These are phyloP conservation scores for Physcomitrellopsis africana DNA, from an alignment of 225 moss, liverwort and hornwort species.

Conservation along the genomic window DNA sequence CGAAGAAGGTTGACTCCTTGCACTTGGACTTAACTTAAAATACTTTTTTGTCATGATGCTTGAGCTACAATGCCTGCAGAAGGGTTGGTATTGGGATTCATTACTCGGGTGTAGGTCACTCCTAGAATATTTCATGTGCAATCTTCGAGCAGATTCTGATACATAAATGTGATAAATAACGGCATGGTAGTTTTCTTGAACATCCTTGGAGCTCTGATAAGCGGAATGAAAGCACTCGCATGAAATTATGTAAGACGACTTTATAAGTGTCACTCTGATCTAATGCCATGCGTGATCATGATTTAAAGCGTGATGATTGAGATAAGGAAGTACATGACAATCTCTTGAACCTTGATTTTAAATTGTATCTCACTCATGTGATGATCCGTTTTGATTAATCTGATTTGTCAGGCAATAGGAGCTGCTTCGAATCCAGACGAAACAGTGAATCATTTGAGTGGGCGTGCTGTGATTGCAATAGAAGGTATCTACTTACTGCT, in stretches of 20 bases:
- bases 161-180: background rate
- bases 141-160: background rate
- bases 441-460: conserved; percentile 53
- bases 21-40: background rate
- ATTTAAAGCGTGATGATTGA: conserved; percentile 1
- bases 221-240: background rate
- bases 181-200: background rate
- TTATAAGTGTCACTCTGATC: too few relatives aligned
- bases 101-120: background rate
- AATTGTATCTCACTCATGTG: background rate
- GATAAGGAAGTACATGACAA: background rate
- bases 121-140: background rate
- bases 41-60: conserved; percentile 1
- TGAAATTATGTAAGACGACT: too few relatives aligned
- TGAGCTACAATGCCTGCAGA: background rate
- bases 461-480: conserved; percentile 50
- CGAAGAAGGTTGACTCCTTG: conserved; percentile 46
- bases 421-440: conserved; percentile 65
- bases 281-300: background rate
- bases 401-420: conserved; percentile 57
- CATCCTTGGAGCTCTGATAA: background rate
- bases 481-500: conserved; percentile 47
- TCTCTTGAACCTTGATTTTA: background rate
- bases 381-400: conserved; percentile 16
- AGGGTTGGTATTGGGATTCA: background rate